Evolutionary conservation across 306 rosid genomes (phyloP).

Genomic region (Vicia sativa): DNA sequence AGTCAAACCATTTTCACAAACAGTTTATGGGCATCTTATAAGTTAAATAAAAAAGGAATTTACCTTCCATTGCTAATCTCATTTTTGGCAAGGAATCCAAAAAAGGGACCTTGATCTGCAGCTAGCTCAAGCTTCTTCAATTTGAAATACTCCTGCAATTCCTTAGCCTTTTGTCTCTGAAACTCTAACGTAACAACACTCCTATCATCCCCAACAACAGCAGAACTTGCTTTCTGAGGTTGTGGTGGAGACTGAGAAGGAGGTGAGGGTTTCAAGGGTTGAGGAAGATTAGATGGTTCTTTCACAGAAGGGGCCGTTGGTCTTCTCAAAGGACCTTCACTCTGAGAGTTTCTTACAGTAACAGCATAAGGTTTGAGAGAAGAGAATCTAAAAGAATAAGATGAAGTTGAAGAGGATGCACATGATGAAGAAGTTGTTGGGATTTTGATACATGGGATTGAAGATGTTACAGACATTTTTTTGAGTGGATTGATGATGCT

Average conservation of each 20-base stretch:
- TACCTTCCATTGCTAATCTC: constrained; percentile 95
- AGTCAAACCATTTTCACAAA: background rate
- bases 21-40: background rate
- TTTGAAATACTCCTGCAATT: constrained; percentile 87
- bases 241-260: constrained; percentile 57
- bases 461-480: constrained; percentile 67
- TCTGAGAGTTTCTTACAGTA: constrained; percentile 66
- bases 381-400: constrained; percentile 47
- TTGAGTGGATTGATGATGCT: background rate
- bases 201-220: constrained; percentile 46
- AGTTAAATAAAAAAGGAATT: background rate
- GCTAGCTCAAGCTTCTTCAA: constrained; percentile 89
- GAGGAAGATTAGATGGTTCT: constrained; percentile 62
- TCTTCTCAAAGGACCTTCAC: constrained; percentile 93
- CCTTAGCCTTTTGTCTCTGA: constrained; percentile 98
- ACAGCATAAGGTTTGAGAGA: constrained; percentile 49
- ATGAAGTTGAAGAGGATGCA: constrained; percentile 46
- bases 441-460: constrained; percentile 73
- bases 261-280: constrained; percentile 61
- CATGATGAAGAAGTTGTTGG: constrained; percentile 56
- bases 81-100: constrained; percentile 88
- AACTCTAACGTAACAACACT: constrained; percentile 75
- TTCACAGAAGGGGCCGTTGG: constrained; percentile 77
- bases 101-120: constrained; percentile 73
- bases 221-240: constrained; percentile 32